A percentile compares a stretch with the other conserved stretches of the same genome.
phyloP scores from a whole-genome alignment of 441 rosid species.

The Pelargonium hybrid region DNA sequence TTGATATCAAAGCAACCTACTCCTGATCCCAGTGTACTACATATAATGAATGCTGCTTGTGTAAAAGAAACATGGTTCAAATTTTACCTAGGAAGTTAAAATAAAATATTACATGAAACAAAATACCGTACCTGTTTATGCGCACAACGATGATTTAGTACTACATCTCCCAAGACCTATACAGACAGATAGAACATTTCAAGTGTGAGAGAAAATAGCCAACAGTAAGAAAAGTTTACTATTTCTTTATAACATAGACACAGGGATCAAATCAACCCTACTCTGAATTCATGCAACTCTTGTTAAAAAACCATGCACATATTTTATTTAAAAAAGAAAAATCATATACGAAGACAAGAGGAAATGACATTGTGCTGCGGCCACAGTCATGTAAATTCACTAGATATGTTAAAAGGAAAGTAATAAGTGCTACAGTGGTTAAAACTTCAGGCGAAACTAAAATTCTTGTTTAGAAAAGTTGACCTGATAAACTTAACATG shows the following conservation, averaged over 20 bases:
- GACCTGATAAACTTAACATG: not conserved
- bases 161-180: constrained; percentile 46
- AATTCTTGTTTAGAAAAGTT: not conserved
- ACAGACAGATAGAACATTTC: constrained; percentile 10
- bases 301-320: not conserved
- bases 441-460: not conserved
- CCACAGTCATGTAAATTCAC: not conserved
- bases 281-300: too few relatives aligned
- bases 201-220: not conserved
- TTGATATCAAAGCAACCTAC: not conserved
- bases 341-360: not conserved
- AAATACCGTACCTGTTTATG: constrained; percentile 34
- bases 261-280: not conserved
- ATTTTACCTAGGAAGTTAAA: not conserved
- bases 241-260: not conserved
- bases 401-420: not conserved
- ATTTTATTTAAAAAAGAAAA: not conserved
- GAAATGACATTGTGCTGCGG: not conserved
- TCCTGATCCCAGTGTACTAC: not conserved
- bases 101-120: not conserved
- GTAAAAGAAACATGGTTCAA: not conserved
- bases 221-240: not conserved
- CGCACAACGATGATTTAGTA: constrained; percentile 44
- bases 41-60: not conserved
- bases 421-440: not conserved